A percentile compares a stretch with the other conserved stretches of the same genome.
Conservation (phyloP, 2,329 filamentous ascomycete genomes). For the Arthroderma sp. region DNA sequence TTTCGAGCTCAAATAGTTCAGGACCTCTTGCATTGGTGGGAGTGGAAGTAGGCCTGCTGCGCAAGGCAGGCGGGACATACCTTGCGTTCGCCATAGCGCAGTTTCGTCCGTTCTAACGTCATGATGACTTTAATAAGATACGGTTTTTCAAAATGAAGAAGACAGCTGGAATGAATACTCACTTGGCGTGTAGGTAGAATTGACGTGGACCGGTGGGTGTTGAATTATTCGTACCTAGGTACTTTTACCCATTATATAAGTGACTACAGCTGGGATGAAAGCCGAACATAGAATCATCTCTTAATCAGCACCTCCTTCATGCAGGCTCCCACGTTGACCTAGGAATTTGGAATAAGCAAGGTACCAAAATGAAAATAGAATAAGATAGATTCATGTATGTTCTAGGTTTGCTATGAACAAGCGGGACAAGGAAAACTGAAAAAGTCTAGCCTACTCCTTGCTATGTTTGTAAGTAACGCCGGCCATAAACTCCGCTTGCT, state of each 20-base stretch:
- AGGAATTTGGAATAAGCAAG: background rate
- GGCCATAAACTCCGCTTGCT: background rate
- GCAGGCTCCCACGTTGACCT: too few species aligned
- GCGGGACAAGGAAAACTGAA: background rate
- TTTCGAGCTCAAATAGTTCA: background rate
- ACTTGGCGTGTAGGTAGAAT: too few species aligned
- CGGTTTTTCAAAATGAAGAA: too few species aligned
- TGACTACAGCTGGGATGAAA: too few species aligned
- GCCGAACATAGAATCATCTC: too few species aligned
- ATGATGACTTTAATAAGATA: background rate
- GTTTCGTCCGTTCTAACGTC: background rate
- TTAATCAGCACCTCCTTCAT: too few species aligned
- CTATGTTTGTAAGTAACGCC: background rate
- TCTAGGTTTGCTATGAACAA: background rate
- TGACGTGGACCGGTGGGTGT: too few species aligned
- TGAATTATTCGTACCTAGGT: too few species aligned
- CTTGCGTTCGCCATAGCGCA: background rate
- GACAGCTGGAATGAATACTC: too few species aligned
- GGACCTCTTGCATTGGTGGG: too few species aligned
- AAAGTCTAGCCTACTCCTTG: background rate
- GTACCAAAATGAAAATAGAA: background rate
- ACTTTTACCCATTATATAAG: too few species aligned
- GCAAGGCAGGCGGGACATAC: background rate
- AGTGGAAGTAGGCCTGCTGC: too few species aligned
- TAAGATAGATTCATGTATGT: background rate